Evolutionary conservation across 805 yeast species (phyloP).

Genomic region (Candida chilensis): DNA sequence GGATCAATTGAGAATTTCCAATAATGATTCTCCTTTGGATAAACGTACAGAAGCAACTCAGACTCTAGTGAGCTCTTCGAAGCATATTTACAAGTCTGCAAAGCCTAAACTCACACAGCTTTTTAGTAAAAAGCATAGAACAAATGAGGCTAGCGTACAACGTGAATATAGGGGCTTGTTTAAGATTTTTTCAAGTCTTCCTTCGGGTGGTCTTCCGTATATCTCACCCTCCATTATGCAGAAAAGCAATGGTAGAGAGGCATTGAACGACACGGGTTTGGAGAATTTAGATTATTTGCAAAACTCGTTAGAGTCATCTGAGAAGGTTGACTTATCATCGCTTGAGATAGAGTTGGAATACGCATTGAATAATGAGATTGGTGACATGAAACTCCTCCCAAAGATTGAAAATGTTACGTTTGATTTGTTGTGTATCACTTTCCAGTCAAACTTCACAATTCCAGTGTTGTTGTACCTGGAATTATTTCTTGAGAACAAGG

Average conservation of each 20-base stretch:
- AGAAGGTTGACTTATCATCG: slow-evolving; percentile 11
- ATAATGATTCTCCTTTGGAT: too few relatives aligned
- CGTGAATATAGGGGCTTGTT: too few relatives aligned
- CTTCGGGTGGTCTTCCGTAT: slow-evolving; percentile 25
- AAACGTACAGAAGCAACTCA: too few relatives aligned
- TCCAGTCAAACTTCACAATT: slow-evolving; percentile 21
- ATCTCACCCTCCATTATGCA: slow-evolving; percentile 22
- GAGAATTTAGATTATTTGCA: slow-evolving; percentile 19
- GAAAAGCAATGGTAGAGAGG: slow-evolving; percentile 21
- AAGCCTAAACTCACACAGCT: too few relatives aligned
- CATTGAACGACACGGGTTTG: slow-evolving; percentile 18
- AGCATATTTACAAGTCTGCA: too few relatives aligned
- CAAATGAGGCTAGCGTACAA: too few relatives aligned
- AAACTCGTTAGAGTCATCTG: slow-evolving; percentile 13
- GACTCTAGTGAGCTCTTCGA: too few relatives aligned
- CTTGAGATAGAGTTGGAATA: slow-evolving; percentile 16
- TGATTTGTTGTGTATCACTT: slow-evolving; percentile 20
- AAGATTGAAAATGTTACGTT: slow-evolving; percentile 14
- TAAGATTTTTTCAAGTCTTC: too few relatives aligned
- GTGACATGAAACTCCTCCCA: slow-evolving; percentile 16
- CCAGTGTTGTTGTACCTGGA: slow-evolving; percentile 29
- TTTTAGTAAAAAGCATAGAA: too few relatives aligned
- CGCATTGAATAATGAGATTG: slow-evolving; percentile 16
- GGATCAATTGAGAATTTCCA: too few relatives aligned
- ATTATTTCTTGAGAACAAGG: slow-evolving; percentile 12